Conservation (phyloP, 2,329 filamentous ascomycete genomes). For the Gnomoniopsis sp. region DNA sequence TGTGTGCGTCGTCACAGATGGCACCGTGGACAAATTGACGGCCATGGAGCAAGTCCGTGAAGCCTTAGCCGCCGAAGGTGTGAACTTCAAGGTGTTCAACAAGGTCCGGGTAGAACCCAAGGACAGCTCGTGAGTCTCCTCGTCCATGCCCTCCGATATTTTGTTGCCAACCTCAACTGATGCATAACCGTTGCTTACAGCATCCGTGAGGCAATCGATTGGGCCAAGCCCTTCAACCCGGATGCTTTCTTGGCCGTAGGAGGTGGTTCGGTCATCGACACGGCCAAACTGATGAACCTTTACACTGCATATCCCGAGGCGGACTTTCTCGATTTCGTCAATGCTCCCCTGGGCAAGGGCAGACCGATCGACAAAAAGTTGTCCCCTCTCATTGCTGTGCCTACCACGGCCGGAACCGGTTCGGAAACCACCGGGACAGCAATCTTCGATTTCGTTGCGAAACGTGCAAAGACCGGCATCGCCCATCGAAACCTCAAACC, state of each 20-base stretch:
- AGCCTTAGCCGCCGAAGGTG: constrained; percentile 71
- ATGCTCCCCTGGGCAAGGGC: constrained; percentile 86
- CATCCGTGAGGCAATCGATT: constrained; percentile 71
- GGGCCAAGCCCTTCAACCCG: constrained; percentile 73
- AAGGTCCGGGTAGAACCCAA: constrained; percentile 86
- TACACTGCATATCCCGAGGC: constrained; percentile 89
- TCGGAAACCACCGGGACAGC: constrained; percentile 97
- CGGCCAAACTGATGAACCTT: constrained; percentile 97
- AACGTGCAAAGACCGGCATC: constrained; percentile 91
- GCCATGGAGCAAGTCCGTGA: constrained; percentile 89
- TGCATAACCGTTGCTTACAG: neutral
- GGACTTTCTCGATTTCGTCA: constrained; percentile 96
- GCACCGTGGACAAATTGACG: constrained; percentile 74
- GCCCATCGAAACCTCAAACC: constrained; percentile 95
- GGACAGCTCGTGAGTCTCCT: constrained; percentile 72
- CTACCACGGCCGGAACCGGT: constrained; percentile 82
- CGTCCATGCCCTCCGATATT: constrained; percentile 2
- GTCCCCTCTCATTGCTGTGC: constrained; percentile 75
- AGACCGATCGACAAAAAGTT: constrained; percentile 68
- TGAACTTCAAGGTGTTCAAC: constrained; percentile 78
- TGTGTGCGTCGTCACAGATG: constrained; percentile 90
- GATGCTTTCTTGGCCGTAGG: constrained; percentile 94
- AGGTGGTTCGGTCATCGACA: constrained; percentile 93
- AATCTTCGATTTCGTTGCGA: constrained; percentile 91
- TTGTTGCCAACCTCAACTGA: neutral